These are phyloP conservation scores for Rhodotorula sp. DNA, from an alignment of 1,284 basidiomycete genomes.

Conservation along the genomic window DNA sequence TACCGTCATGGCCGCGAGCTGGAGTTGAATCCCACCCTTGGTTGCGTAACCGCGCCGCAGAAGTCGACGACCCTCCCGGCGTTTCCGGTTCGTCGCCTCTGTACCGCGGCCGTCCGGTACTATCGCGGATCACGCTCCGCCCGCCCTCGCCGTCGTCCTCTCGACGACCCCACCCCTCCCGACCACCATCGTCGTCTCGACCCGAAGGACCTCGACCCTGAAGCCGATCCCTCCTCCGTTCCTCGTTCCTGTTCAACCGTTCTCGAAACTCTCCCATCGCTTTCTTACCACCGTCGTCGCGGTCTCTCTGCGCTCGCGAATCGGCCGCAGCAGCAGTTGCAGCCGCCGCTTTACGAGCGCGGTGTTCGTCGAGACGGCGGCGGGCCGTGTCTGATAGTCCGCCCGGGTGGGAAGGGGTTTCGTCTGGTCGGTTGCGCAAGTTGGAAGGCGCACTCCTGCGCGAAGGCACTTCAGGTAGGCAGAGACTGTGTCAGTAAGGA, in stretches of 20 bases:
- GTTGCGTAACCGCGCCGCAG: slow-evolving; percentile 25
- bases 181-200: slow-evolving; percentile 16
- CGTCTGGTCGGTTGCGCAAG: slow-evolving; percentile 71
- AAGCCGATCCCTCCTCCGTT: slow-evolving; percentile 8
- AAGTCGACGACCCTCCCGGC: slow-evolving; percentile 24
- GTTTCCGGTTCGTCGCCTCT: slow-evolving; percentile 37
- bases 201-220: slow-evolving; percentile 4
- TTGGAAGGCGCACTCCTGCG: slow-evolving; percentile 48
- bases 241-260: slow-evolving; percentile 42
- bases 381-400: slow-evolving; percentile 75
- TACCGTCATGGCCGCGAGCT: slow-evolving; percentile 5
- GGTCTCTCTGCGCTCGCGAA: slow-evolving; percentile 35
- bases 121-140: slow-evolving; percentile 16
- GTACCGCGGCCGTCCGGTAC: background rate
- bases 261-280: slow-evolving; percentile 45
- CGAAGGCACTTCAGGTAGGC: slow-evolving; percentile 31
- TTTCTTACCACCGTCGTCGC: slow-evolving; percentile 23
- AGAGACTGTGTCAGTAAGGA: background rate
- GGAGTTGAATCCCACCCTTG: slow-evolving; percentile 44
- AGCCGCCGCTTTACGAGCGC: slow-evolving; percentile 47
- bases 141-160: slow-evolving; percentile 23
- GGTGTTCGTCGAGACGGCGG: slow-evolving; percentile 70
- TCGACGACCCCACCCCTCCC: slow-evolving; percentile 12
- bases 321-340: slow-evolving; percentile 25
- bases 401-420: slow-evolving; percentile 89